Evolutionary conservation across 2,329 filamentous ascomycete species (phyloP), one percentile per base, ranked within the genome.

Genomic region (Apiospora rasikravindrae): DNA sequence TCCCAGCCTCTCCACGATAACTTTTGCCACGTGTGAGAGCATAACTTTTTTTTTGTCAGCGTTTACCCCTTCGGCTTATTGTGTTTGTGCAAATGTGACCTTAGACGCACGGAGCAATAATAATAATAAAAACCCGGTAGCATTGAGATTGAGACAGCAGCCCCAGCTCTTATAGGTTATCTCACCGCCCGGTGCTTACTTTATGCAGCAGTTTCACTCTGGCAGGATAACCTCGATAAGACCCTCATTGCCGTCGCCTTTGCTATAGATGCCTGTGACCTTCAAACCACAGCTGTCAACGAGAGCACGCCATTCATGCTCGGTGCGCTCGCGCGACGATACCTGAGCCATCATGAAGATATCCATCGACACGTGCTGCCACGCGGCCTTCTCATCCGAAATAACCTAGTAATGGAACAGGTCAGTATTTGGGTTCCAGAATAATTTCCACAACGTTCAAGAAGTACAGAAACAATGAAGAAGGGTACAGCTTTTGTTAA

Each of bases 351-450:
- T 76, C 75, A 76, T 76, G 67, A 71, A 74, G 1, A 76, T 19
- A 37, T 76, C 75, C 16, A 76, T 69, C 4, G 75, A 70, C 3
- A 72, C 40, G 45, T 76, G 74, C 47, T 74, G 72, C 75, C 75
- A 76, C 0, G 74, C 71, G 1, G 75, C 73, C 13, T 73, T 8
- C 24, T 76, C 29, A 37, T 75, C 71, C 0, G 73, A 57, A 29
- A 75, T 67, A 44, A 74, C 70, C 75, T 75, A 57, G 14, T 19
- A 57, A 2, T 33, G 51, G 16, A 57, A 16, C 4, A 19, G 13
- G 24, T 70, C 8, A 51, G 40, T 53, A 53, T 7, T 42, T 51
- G 16, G n/a, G 67, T 64, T 45, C 24, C 67, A 14, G 29, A n/a
- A 45, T 64, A 16, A 1, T 51, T 7, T 10, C 19, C 47, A 24